Conservation (phyloP, 2,329 filamentous ascomycete species). For the Phaeosphaeria sp. region DNA sequence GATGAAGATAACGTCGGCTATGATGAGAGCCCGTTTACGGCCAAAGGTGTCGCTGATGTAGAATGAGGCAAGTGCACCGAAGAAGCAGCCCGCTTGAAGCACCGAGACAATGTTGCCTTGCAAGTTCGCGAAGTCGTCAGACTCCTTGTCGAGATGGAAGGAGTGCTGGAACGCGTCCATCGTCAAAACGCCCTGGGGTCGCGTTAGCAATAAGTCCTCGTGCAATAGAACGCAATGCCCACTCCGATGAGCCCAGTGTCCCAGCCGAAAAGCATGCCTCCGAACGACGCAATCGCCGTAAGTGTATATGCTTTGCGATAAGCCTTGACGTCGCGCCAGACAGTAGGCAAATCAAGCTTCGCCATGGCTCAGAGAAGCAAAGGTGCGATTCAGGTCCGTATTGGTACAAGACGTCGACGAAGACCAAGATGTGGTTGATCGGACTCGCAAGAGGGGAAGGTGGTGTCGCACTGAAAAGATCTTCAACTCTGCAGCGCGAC, state of each 20-base stretch:
- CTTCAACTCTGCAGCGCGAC: background rate
- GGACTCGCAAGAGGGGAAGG: background rate
- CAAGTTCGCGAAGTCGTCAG: slow-evolving; percentile 46
- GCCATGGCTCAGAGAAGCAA: slow-evolving; percentile 27
- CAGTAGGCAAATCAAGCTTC: slow-evolving; percentile 38
- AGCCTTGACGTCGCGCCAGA: slow-evolving; percentile 49
- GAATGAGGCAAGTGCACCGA: slow-evolving; percentile 52
- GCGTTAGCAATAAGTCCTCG: background rate
- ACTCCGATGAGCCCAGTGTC: slow-evolving; percentile 45
- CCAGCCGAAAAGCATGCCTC: slow-evolving; percentile 34
- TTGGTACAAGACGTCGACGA: background rate
- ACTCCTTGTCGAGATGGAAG: slow-evolving; percentile 46
- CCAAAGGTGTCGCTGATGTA: slow-evolving; percentile 53
- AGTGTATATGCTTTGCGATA: slow-evolving; percentile 51
- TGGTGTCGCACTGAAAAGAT: background rate
- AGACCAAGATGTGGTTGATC: background rate
- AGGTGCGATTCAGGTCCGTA: background rate
- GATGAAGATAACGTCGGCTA: slow-evolving; percentile 53
- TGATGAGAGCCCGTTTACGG: slow-evolving; percentile 50
- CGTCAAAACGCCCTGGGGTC: slow-evolving; percentile 46
- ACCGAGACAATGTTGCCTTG: slow-evolving; percentile 55
- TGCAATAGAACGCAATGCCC: background rate
- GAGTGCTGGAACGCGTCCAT: slow-evolving; percentile 54
- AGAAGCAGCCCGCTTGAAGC: slow-evolving; percentile 54
- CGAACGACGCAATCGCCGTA: slow-evolving; percentile 52